Evolutionary conservation across 345 rosid species (phyloP).

Genomic region (Reutealis trisperma): DNA sequence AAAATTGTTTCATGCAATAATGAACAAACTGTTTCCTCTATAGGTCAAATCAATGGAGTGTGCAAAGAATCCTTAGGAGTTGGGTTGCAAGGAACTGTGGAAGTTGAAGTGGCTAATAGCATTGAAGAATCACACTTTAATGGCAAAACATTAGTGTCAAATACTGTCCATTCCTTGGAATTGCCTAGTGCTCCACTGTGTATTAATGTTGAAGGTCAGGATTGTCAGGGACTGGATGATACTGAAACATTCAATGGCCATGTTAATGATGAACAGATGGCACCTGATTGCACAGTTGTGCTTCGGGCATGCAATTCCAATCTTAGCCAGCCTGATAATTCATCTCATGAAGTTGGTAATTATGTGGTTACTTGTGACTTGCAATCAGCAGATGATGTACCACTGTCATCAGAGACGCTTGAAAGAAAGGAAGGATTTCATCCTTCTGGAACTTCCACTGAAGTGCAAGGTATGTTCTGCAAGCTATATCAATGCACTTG

Average conservation of each 20-base stretch:
- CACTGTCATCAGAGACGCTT: constrained; percentile 22
- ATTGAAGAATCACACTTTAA: constrained; percentile 22
- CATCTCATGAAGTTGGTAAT: constrained; percentile 25
- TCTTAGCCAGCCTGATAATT: constrained; percentile 13
- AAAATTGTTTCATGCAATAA: constrained; percentile 23
- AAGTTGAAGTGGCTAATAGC: constrained; percentile 25
- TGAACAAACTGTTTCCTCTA: constrained; percentile 17
- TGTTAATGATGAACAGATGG: constrained; percentile 24
- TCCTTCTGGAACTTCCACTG: constrained; percentile 30
- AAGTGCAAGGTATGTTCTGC: constrained; percentile 51
- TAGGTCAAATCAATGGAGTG: constrained; percentile 28
- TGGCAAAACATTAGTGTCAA: constrained; percentile 19
- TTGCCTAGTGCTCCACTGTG: constrained; percentile 28
- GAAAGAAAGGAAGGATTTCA: constrained; percentile 24
- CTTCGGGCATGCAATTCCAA: constrained; percentile 45
- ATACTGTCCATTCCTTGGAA: constrained; percentile 38
- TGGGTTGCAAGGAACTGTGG: constrained; percentile 31
- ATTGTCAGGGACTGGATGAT: constrained; percentile 31
- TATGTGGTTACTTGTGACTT: constrained; percentile 6
- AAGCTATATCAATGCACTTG: constrained; percentile 17
- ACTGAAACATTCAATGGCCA: constrained; percentile 26
- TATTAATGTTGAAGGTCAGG: constrained; percentile 41
- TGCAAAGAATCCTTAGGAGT: constrained; percentile 9
- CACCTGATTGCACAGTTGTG: constrained; percentile 16
- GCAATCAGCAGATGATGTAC: constrained; percentile 24